Conservation (phyloP, 179 eudicot species). For the Patellifolia procumbens region DNA sequence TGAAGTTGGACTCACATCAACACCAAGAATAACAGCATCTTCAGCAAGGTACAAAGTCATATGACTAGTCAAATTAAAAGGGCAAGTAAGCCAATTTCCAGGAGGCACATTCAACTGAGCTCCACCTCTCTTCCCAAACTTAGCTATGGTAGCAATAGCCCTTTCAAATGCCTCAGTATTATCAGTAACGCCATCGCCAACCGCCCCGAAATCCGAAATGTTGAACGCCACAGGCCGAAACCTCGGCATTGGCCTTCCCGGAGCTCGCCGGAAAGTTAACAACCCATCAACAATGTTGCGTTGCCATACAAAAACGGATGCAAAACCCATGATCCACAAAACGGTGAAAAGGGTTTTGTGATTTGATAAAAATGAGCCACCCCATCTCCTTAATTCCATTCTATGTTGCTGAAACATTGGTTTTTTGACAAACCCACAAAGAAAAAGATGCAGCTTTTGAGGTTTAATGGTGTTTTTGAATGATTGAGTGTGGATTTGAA, state of each 20-base stretch:
- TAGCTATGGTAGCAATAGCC: conserved; percentile 66
- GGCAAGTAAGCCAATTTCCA: conserved; percentile 83
- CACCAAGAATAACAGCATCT: conserved; percentile 74
- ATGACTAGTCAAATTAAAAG: conserved; percentile 81
- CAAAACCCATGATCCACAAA: conserved; percentile 65
- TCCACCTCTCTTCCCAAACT: conserved; percentile 72
- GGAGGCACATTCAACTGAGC: conserved; percentile 87
- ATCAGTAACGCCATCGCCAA: conserved; percentile 73
- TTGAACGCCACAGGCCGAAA: conserved; percentile 69
- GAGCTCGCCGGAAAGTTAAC: conserved; percentile 39
- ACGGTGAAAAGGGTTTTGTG: conserved; percentile 60
- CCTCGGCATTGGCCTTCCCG: conserved; percentile 40
- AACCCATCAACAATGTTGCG: conserved; percentile 43
- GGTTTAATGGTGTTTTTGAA: background rate
- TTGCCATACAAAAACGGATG: conserved; percentile 67
- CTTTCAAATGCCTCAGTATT: conserved; percentile 80
- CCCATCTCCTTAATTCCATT: conserved; percentile 49
- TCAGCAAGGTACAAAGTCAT: conserved; percentile 75
- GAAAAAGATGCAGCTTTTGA: background rate
- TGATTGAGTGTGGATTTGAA: background rate
- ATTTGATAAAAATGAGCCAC: conserved; percentile 44
- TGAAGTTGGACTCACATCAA: conserved; percentile 55
- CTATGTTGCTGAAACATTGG: conserved; percentile 44
- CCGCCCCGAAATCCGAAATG: conserved; percentile 81
- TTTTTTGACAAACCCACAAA: background rate